Evolutionary conservation across 495 filamentous ascomycete genomes (phyloP), one percentile per base, ranked within the genome.

Genomic region (Xylaria longipes): DNA sequence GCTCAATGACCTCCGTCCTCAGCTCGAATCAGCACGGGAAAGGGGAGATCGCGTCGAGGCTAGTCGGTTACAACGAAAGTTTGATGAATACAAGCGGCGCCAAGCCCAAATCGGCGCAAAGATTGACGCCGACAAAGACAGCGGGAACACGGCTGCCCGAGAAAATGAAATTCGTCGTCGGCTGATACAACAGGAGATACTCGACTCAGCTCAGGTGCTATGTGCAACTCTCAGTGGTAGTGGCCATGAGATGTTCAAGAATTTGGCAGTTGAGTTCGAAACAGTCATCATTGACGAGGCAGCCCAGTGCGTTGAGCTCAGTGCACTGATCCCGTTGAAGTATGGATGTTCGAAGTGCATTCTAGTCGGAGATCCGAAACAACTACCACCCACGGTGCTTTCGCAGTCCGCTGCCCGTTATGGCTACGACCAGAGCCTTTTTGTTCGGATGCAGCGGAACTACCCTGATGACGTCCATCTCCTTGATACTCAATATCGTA

Each of bases 231-330:
- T 99, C 65, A 97, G 94, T 78, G 96, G 95, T 66, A 95, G 92
- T 81, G 96, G 96, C 20, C 97, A 98, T 74, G 97, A 99, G 63
- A 97, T 99, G 91, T 97, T 99, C 84, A 94, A 94, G 81, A 91
- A 90, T 74, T 82, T 98, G 62, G 95, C 92, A 74, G 94, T 98
- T 65, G 96, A 98, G 79, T 98, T 99, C 73, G 96, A 99, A 81
- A 98, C 96, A 0, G 96, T 99, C 72, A 92, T 99, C 76, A 97
- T 99, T 76, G 96, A 99, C 76, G 96, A 99, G 85, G 96, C 96
- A 2, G 96, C 96, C 25, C 96, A 99, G 84, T 99, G 94, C 71
- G 96, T 99, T 73, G 96, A 99, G 82, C 86, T 99, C 79, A 97
- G 94, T 76, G 95, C 97, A 22, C 88, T 99, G 27, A 99, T 99